Evolutionary conservation across 441 rosid species (phyloP), one percentile per base, ranked within the genome.

Genomic region (Bruguiera hainesii): DNA sequence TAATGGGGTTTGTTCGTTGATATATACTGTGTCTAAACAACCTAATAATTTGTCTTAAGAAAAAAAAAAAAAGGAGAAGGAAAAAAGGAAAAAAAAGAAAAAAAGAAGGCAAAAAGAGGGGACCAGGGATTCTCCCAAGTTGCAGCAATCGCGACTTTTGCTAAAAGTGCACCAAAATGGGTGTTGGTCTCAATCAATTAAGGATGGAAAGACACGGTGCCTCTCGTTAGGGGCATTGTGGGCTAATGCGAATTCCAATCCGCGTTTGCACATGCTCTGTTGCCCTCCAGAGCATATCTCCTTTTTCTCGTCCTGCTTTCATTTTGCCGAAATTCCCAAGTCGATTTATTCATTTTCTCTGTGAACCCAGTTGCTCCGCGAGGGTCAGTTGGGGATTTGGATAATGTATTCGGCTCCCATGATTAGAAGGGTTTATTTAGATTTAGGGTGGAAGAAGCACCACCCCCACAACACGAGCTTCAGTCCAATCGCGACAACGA

Each of bases 131-230:
- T 29, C 19, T 50, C 20, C 8, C 28, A 15, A 58, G 29, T 58
- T 72, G 71, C 67, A 71, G 68, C 63, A 35, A 19, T 23, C 25
- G 3, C 37, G 46, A 13, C 67, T 35, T 73, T 71, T 30, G 58
- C 13, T 13, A 29, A 77, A 75, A 72, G 77, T 61, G 63, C 25
- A 70, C 60, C 63, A 30, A 16, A 7, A 15, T 66, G 56, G 77
- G 61, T 2, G 71, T 74, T 65, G 73, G 78, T 67, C 81, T 65
- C 31, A 61, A 73, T 81, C 78, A 63, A 57, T 51, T 51, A 26
- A 23, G 31, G 51, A 42, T 67, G 60, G 59, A 70, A 67, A 67
- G 75, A 60, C 63, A 63, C 58, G 60, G 68, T 39, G 65, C 11
- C 0, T 10, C 16, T 62, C 16, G 75, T 64, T 68, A 60, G 66